phyloP scores from a whole-genome alignment of 2,329 filamentous ascomycete genomes.

The Pseudopithomyces maydicus region DNA sequence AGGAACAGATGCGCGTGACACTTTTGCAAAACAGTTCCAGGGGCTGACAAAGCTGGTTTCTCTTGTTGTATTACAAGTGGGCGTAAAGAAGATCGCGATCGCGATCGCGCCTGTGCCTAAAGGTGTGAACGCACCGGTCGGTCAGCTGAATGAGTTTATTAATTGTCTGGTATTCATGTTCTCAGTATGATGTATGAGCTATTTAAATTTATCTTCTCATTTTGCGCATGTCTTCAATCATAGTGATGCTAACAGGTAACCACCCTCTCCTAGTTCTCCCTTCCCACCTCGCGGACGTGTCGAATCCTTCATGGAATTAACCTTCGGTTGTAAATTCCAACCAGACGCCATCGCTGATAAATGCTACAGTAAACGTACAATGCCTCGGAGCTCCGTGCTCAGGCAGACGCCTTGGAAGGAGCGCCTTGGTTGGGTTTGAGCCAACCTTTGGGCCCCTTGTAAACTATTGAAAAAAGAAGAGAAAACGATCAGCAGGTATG shows the following conservation, averaged over 20 bases:
- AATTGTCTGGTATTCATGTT: neutral
- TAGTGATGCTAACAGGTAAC: neutral
- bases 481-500: neutral
- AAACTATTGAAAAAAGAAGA: neutral
- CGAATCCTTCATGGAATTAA: neutral
- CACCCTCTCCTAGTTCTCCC: neutral
- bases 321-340: slow-evolving; percentile 2
- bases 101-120: neutral
- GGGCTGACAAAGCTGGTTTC: too few relatives aligned
- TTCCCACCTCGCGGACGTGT: neutral
- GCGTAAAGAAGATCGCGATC: neutral
- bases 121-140: neutral
- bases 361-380: slow-evolving; percentile 21
- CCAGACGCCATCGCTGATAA: slow-evolving; percentile 28
- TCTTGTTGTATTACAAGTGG: too few relatives aligned
- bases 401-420: neutral
- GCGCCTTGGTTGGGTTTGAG: neutral
- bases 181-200: neutral
- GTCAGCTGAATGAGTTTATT: neutral
- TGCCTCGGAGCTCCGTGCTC: slow-evolving; percentile 2
- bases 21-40: too few relatives aligned
- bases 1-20: too few relatives aligned
- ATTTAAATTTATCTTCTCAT: neutral
- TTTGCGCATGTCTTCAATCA: neutral
- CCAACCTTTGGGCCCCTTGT: neutral